Conservation (phyloP, 2,329 filamentous ascomycete species). For the Colletotrichum orbiculare region DNA sequence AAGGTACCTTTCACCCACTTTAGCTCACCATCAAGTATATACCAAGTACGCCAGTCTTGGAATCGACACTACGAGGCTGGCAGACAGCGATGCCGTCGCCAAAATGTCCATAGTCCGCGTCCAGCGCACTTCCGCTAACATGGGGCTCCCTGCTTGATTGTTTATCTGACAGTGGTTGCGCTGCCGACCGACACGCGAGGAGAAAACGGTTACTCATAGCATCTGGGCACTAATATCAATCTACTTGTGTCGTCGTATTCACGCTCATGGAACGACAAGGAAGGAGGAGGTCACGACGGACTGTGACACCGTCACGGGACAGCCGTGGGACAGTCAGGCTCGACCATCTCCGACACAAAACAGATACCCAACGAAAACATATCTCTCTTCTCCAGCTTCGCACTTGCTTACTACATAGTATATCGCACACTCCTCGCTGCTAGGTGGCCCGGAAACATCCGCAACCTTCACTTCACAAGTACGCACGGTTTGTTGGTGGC, state of each 20-base stretch:
- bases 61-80: neutral
- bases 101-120: constrained; percentile 2
- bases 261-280: too few relatives aligned
- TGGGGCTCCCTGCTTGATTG: constrained; percentile 5
- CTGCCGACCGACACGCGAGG: constrained; percentile 18
- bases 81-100: neutral
- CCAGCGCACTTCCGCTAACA: neutral
- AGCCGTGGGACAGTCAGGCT: too few relatives aligned
- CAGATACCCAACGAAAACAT: constrained; percentile 20
- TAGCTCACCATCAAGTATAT: too few relatives aligned
- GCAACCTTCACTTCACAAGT: too few relatives aligned
- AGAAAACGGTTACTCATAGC: neutral
- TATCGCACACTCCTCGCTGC: too few relatives aligned
- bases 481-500: too few relatives aligned
- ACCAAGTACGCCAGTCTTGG: too few relatives aligned
- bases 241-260: too few relatives aligned
- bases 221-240: too few relatives aligned
- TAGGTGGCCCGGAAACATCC: too few relatives aligned
- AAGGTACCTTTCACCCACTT: too few relatives aligned
- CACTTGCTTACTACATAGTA: neutral
- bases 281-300: neutral
- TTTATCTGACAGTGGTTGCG: neutral
- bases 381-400: constrained; percentile 10
- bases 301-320: neutral
- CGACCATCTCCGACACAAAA: constrained; percentile 1